phyloP scores from a whole-genome alignment of 768 basidiomycete genomes.

The Leucogyrophana mollusca region DNA sequence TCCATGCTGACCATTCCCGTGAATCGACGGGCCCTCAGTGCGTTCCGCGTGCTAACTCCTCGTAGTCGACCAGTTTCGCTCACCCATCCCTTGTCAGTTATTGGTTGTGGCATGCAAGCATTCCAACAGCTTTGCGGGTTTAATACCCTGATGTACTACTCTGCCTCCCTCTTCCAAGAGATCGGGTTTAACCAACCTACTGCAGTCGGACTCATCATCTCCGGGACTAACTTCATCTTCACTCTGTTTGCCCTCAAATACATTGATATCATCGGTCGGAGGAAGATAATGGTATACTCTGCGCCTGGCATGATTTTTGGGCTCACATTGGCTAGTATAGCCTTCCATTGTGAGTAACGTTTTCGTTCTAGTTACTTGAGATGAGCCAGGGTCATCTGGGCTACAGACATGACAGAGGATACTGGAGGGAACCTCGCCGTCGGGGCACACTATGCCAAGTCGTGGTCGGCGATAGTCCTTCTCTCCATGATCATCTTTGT shows the following conservation, averaged over 20 bases:
- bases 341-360: conserved; percentile 62
- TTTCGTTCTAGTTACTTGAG: background rate
- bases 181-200: conserved; percentile 84
- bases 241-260: conserved; percentile 69
- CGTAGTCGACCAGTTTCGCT: background rate
- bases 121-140: conserved; percentile 85
- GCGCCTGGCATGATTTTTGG: conserved; percentile 74
- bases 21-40: conserved; percentile 71
- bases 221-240: conserved; percentile 77
- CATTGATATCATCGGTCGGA: conserved; percentile 70
- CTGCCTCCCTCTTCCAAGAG: conserved; percentile 74
- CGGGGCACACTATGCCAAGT: conserved; percentile 53
- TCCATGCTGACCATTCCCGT: conserved; percentile 55
- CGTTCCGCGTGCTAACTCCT: conserved; percentile 19
- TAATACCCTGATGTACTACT: conserved; percentile 77
- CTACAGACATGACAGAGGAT: conserved; percentile 53
- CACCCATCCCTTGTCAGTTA: conserved; percentile 38
- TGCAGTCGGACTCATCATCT: conserved; percentile 76
- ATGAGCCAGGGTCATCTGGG: background rate
- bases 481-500: conserved; percentile 83
- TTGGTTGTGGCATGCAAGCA: conserved; percentile 79
- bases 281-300: conserved; percentile 68
- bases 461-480: conserved; percentile 70
- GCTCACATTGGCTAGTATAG: conserved; percentile 58
- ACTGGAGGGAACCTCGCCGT: conserved; percentile 62